Evolutionary conservation across 306 rosid species (phyloP).

Genomic region (Prunus kanzakura): DNA sequence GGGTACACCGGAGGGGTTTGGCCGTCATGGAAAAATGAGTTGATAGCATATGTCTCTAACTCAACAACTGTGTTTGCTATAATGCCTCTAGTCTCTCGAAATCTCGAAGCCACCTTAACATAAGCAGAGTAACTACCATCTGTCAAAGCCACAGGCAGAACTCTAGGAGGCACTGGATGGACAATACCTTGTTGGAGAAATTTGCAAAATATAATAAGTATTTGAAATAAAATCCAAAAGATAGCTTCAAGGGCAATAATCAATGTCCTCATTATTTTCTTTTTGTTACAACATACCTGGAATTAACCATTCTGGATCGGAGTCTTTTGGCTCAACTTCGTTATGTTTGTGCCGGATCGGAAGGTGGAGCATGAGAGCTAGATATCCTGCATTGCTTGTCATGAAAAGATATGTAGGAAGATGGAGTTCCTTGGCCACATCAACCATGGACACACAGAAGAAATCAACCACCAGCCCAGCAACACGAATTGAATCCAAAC

Average conservation of each 20-base stretch:
- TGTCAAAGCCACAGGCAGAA: conserved; percentile 36
- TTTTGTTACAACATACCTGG: conserved; percentile 28
- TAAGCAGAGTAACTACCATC: conserved; percentile 48
- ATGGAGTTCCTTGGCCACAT: conserved; percentile 43
- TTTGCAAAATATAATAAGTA: not conserved
- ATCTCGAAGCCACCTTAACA: conserved; percentile 33
- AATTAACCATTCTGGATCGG: conserved; percentile 31
- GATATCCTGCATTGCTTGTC: conserved; percentile 41
- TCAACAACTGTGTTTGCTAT: conserved; percentile 50
- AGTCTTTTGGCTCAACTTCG: conserved; percentile 25
- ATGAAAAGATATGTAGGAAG: conserved; percentile 47
- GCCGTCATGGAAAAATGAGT: conserved; percentile 23
- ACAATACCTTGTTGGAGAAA: conserved; percentile 4
- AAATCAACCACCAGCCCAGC: conserved; percentile 49
- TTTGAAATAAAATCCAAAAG: not conserved
- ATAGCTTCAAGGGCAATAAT: not conserved
- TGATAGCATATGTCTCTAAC: conserved; percentile 37
- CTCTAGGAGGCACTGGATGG: conserved; percentile 33
- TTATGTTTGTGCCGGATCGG: conserved; percentile 20
- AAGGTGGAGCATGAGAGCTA: conserved; percentile 32
- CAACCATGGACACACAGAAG: conserved; percentile 44
- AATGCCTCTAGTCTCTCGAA: conserved; percentile 49
- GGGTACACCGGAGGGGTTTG: conserved; percentile 49
- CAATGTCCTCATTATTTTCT: too few relatives aligned
- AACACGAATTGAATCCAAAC: conserved; percentile 18